Percentiles rank a stretch among this genome's conserved stretches.
Conservation (phyloP, 2,329 filamentous ascomycete species). For the Exophiala sideris region DNA sequence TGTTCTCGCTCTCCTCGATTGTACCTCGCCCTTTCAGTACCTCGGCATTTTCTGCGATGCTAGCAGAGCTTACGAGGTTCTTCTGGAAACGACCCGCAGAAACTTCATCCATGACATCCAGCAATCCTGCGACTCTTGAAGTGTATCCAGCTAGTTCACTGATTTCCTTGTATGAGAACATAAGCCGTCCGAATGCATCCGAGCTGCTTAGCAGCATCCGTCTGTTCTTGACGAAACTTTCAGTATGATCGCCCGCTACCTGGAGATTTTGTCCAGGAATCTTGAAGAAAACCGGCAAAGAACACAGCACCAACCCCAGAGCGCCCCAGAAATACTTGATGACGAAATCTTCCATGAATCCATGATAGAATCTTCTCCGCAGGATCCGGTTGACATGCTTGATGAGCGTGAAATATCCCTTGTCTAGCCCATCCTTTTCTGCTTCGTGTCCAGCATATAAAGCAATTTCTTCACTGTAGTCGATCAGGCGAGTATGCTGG, state of each 20-base stretch:
- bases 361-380: conserved; percentile 86
- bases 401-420: conserved; percentile 97
- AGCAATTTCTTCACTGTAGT: conserved; percentile 93
- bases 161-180: conserved; percentile 98
- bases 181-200: conserved; percentile 90
- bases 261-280: conserved; percentile 65
- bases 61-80: conserved; percentile 86
- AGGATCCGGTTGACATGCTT: conserved; percentile 98
- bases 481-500: conserved; percentile 89
- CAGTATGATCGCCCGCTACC: conserved; percentile 53
- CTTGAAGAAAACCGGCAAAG: conserved; percentile 93
- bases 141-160: conserved; percentile 96
- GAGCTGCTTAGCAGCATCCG: conserved; percentile 89
- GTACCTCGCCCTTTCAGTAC: conserved; percentile 78
- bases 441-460: conserved; percentile 87
- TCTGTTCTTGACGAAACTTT: conserved; percentile 87
- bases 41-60: conserved; percentile 74
- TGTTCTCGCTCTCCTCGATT: conserved; percentile 76
- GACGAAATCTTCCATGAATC: conserved; percentile 99
- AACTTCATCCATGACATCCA: conserved; percentile 94
- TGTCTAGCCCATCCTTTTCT: conserved; percentile 94
- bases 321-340: conserved; percentile 99
- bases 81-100: conserved; percentile 90
- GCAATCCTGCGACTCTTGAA: conserved; percentile 79
- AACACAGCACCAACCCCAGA: conserved; percentile 84